Percentiles rank a stretch among this genome's conserved stretches.
phyloP scores from a whole-genome alignment of 495 filamentous ascomycete genomes.

The Penicillium antarcticum region DNA sequence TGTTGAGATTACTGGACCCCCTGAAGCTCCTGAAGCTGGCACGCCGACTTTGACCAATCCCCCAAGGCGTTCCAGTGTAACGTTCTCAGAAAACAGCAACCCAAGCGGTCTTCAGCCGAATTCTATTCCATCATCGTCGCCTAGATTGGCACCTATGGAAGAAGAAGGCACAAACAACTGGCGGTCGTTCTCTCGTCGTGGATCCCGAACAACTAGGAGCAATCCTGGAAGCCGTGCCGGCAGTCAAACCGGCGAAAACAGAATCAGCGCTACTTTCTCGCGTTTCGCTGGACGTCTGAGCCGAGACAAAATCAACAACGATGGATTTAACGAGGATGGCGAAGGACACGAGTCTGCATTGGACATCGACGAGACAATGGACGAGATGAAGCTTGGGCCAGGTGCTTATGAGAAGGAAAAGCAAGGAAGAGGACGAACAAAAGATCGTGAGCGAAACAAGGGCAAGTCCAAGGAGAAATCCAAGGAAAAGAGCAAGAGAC shows the following conservation, averaged over 20 bases:
- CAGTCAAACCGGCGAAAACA: slow-evolving; percentile 64
- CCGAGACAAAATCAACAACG: slow-evolving; percentile 36
- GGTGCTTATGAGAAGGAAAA: slow-evolving; percentile 28
- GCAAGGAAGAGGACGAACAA: slow-evolving; percentile 26
- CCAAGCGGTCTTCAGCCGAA: slow-evolving; percentile 34
- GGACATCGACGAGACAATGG: slow-evolving; percentile 25
- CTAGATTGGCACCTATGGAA: slow-evolving; percentile 40
- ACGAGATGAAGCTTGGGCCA: slow-evolving; percentile 26
- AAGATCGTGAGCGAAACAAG: slow-evolving; percentile 19
- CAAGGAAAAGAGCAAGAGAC: slow-evolving; percentile 46
- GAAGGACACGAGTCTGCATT: slow-evolving; percentile 24
- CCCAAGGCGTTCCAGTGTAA: slow-evolving; percentile 23
- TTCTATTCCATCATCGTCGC: slow-evolving; percentile 47
- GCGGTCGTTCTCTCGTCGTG: slow-evolving; percentile 55
- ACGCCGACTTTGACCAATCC: not conserved
- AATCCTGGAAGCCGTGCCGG: slow-evolving; percentile 61
- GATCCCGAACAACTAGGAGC: slow-evolving; percentile 53
- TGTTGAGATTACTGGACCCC: slow-evolving; percentile 38
- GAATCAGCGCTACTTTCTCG: slow-evolving; percentile 64
- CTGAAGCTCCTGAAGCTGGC: slow-evolving; percentile 16
- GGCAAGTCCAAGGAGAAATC: slow-evolving; percentile 39
- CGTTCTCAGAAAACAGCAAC: slow-evolving; percentile 27
- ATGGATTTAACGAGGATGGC: slow-evolving; percentile 25
- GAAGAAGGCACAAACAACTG: slow-evolving; percentile 50
- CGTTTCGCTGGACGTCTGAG: slow-evolving; percentile 56